Percentiles rank a stretch among this genome's conserved stretches.
phyloP scores from a whole-genome alignment of 2,329 filamentous ascomycete species.

The Metarhizium anisopliae region DNA sequence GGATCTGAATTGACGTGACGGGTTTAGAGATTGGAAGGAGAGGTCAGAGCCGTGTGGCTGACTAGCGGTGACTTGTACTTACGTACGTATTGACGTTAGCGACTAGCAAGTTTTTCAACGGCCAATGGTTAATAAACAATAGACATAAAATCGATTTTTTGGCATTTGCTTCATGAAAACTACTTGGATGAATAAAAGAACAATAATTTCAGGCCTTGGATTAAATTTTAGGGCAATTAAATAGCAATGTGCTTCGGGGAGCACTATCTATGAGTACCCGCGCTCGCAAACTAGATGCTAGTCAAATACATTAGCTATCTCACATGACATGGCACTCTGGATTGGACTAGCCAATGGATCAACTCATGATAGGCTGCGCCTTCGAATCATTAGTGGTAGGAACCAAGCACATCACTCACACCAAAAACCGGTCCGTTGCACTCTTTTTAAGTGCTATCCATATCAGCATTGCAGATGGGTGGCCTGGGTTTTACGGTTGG shows the following conservation, averaged over 20 bases:
- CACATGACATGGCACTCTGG: slow-evolving; percentile 10
- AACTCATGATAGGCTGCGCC: not conserved
- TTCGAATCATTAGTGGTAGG: too few relatives aligned
- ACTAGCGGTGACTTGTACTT: slow-evolving; percentile 9
- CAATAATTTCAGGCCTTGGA: not conserved
- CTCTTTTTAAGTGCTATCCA: not conserved
- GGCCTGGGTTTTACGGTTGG: too few relatives aligned
- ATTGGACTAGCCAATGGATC: not conserved
- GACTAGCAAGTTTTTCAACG: not conserved
- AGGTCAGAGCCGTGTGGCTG: slow-evolving; percentile 10
- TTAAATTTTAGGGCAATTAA: not conserved
- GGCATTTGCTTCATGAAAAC: too few relatives aligned
- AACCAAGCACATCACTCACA: not conserved
- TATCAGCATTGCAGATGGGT: not conserved
- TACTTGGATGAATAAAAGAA: too few relatives aligned
- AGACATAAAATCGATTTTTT: not conserved
- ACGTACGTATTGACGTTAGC: not conserved
- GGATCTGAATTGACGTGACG: slow-evolving; percentile 7
- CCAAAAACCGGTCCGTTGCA: too few relatives aligned
- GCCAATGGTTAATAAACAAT: not conserved
- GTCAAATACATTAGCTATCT: slow-evolving; percentile 6
- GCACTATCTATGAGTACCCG: not conserved
- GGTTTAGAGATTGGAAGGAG: slow-evolving; percentile 9
- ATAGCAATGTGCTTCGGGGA: not conserved
- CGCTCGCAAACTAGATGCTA: not conserved